Evolutionary conservation across 257 asterid species (phyloP), one percentile per base, ranked within the genome.

Genomic region (Echites panduratus): DNA sequence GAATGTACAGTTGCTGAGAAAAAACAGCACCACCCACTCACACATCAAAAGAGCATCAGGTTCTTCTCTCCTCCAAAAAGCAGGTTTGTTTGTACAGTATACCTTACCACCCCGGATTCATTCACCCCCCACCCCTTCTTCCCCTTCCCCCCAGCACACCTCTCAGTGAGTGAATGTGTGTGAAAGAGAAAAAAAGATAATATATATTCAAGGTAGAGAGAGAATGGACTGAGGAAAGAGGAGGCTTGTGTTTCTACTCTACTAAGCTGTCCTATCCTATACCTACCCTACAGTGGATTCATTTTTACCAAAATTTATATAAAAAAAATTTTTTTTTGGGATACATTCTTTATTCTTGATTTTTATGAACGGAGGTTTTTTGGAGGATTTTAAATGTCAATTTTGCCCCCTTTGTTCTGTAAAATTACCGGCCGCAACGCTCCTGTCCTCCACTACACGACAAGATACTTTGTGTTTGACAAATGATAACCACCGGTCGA

Each of bases 21-120:
- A 79, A 79, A 81, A 81, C 70, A 68, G 85, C 85, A 88, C 90
- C 92, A 89, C 96, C 91, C 93, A 89, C 95, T 88, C 85, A 85
- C 78, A 76, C 92, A 88, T 87, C 89, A 84, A 83, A 87, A 78
- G 85, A 92, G 84, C 85, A 88, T 88, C 96, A 79, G 90, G 89
- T 85, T 89, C 92, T 77, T 78, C 79, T 78, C 88, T 68, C 89
- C 84, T 70, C 85, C 81, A 84, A 79, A 86, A 87, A 87, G 90
- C 82, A 83, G 81, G 85, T 73, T 81, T 80, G 82, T 78, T 82
- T 78, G 78, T 78, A 80, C 4, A 4, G 57, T 50, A 4, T 76
- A 71, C 62, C 17, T 16, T n/a, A 67, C 85, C 78, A 62, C 83
- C 75, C 82, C 26, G 20, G 56, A 67, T 45, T 26, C 11, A 54